Conservation (phyloP, 2,329 filamentous ascomycete genomes). For the Xylaria polymorpha region DNA sequence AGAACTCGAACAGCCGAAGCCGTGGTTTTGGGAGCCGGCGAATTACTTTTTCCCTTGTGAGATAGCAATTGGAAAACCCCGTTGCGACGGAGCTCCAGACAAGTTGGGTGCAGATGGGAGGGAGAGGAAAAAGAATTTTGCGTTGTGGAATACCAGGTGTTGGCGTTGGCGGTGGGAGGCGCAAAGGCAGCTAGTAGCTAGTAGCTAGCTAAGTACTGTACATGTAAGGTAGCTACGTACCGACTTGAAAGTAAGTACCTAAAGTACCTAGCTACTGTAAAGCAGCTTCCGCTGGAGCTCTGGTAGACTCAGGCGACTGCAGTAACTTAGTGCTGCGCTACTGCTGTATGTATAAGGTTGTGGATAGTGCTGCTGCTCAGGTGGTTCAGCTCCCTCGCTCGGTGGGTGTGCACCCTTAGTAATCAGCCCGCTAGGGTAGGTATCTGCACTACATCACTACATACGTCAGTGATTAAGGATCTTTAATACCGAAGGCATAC, state of each 20-base stretch:
- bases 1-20: constrained; percentile 39
- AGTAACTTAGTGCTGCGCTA: too few relatives aligned
- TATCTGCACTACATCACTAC: too few relatives aligned
- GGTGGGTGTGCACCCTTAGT: too few relatives aligned
- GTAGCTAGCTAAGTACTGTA: not conserved
- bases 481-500: too few relatives aligned
- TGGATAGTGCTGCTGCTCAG: too few relatives aligned
- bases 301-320: not conserved
- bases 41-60: constrained; percentile 40
- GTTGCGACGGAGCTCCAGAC: constrained; percentile 28
- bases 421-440: too few relatives aligned
- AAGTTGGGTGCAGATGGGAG: constrained; percentile 18
- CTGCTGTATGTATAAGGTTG: too few relatives aligned
- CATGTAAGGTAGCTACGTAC: not conserved
- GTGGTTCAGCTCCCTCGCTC: too few relatives aligned
- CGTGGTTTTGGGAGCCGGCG: constrained; percentile 34
- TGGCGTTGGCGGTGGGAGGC: not conserved
- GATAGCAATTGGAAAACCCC: constrained; percentile 21
- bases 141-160: constrained; percentile 20
- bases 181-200: not conserved
- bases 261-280: too few relatives aligned
- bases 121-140: constrained; percentile 50
- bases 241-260: too few relatives aligned
- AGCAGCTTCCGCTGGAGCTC: not conserved
- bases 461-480: too few relatives aligned